Evolutionary conservation across 2,329 filamentous ascomycete genomes (phyloP).

Genomic region (Cytospora leucostoma): DNA sequence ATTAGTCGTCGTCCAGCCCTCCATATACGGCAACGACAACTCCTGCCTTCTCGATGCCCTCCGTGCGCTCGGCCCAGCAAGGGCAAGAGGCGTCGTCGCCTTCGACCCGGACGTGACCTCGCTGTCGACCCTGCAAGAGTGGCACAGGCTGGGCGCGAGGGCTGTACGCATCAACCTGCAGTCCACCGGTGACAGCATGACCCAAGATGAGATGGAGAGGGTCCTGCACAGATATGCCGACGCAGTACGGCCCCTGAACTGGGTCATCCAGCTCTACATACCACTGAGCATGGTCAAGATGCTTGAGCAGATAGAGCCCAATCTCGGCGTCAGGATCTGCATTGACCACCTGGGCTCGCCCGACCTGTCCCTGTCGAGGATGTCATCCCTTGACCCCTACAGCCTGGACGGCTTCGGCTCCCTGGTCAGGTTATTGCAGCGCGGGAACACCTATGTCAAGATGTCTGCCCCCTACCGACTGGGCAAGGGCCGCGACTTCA

Average conservation of each 20-base stretch:
- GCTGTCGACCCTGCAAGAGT: conserved; percentile 30
- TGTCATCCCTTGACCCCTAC: conserved; percentile 19
- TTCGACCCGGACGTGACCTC: conserved; percentile 33
- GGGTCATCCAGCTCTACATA: conserved; percentile 38
- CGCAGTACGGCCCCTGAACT: conserved; percentile 32
- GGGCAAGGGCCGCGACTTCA: conserved; percentile 28
- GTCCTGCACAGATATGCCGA: conserved; percentile 32
- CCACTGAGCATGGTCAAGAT: conserved; percentile 31
- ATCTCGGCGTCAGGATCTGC: conserved; percentile 32
- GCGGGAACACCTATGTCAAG: conserved; percentile 32
- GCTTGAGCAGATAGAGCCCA: conserved; percentile 32
- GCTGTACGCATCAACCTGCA: conserved; percentile 38
- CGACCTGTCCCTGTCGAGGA: conserved; percentile 19
- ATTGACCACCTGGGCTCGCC: conserved; percentile 35
- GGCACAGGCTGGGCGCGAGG: conserved; percentile 35
- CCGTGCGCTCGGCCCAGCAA: conserved; percentile 27
- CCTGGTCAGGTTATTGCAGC: conserved; percentile 22
- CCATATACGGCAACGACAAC: conserved; percentile 38
- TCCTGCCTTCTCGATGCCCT: conserved; percentile 36
- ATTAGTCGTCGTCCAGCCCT: conserved; percentile 35
- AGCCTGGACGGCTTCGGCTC: conserved; percentile 24
- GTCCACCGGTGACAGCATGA: conserved; percentile 31
- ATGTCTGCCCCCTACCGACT: conserved; percentile 35
- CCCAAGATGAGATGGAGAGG: conserved; percentile 30
- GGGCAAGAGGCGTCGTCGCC: conserved; percentile 35